These are phyloP conservation scores for Colletotrichum chlorophyti DNA, from an alignment of 2,329 filamentous ascomycete genomes.

Conservation along the genomic window DNA sequence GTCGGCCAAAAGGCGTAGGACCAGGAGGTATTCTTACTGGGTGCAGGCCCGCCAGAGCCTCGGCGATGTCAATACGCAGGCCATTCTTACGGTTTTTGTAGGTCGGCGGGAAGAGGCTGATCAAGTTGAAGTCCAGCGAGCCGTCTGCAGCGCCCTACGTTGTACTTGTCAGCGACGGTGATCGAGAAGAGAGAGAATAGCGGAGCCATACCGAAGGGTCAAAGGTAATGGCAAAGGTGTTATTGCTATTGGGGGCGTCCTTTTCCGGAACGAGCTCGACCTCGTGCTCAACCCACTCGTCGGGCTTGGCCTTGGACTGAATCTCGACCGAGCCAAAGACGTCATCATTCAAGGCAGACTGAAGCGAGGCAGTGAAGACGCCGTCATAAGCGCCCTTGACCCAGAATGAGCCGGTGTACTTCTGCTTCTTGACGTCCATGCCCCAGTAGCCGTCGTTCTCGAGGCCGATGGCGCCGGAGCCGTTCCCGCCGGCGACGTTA, in stretches of 20 bases:
- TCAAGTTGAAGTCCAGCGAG: slow-evolving; percentile 62
- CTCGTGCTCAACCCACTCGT: slow-evolving; percentile 59
- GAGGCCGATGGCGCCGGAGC: slow-evolving; percentile 49
- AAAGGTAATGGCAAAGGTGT: slow-evolving; percentile 62
- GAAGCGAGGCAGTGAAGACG: slow-evolving; percentile 53
- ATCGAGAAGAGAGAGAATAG: slow-evolving; percentile 7
- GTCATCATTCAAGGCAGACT: slow-evolving; percentile 50
- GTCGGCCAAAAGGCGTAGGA: not conserved
- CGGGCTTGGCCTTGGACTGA: slow-evolving; percentile 44
- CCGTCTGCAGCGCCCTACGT: slow-evolving; percentile 42
- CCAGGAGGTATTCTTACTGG: slow-evolving; percentile 42
- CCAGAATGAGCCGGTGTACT: slow-evolving; percentile 59
- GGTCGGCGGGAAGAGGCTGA: slow-evolving; percentile 66
- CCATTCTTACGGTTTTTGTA: slow-evolving; percentile 66
- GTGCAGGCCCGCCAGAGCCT: slow-evolving; percentile 58
- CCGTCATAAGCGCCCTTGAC: slow-evolving; percentile 57
- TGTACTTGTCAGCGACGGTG: not conserved
- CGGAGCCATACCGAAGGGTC: slow-evolving; percentile 47
- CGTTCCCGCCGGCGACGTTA: slow-evolving; percentile 44
- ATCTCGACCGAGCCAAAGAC: slow-evolving; percentile 55
- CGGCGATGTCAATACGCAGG: slow-evolving; percentile 60
- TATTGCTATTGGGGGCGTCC: slow-evolving; percentile 60
- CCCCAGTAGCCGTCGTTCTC: slow-evolving; percentile 65
- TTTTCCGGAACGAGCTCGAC: slow-evolving; percentile 49
- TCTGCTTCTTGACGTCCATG: slow-evolving; percentile 55